phyloP scores from a whole-genome alignment of 75 land plant genomes.

The Chamaecyparis obtusa region DNA sequence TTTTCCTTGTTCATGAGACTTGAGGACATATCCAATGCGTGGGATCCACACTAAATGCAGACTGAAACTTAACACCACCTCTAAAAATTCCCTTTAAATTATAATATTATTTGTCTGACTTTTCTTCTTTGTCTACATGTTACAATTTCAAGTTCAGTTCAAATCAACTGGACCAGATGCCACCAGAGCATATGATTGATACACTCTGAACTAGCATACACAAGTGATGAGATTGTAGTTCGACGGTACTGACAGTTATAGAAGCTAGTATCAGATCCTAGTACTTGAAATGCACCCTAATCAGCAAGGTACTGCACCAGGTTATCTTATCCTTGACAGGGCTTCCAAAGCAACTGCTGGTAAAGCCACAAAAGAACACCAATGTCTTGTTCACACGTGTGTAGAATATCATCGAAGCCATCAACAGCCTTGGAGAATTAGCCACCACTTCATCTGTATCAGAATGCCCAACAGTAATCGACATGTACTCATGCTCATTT shows the following conservation, averaged over 20 bases:
- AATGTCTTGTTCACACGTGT: too few relatives aligned
- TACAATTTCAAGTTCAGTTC: neutral
- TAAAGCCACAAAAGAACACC: too few relatives aligned
- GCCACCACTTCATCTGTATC: too few relatives aligned
- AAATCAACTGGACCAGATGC: neutral
- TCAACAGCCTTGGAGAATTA: too few relatives aligned
- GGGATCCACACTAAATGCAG: too few relatives aligned
- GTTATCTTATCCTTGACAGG: too few relatives aligned
- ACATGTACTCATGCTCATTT: too few relatives aligned
- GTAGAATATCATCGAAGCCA: too few relatives aligned
- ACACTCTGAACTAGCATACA: neutral
- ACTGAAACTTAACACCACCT: neutral
- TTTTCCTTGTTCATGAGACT: neutral
- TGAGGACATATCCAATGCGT: neutral
- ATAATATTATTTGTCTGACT: neutral
- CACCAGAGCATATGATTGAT: neutral
- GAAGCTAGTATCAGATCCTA: neutral
- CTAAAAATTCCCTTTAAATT: neutral
- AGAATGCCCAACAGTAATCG: too few relatives aligned
- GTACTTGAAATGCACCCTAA: too few relatives aligned
- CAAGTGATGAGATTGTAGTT: neutral
- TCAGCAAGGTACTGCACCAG: too few relatives aligned
- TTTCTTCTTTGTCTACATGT: neutral
- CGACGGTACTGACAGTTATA: neutral
- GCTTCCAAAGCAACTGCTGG: too few relatives aligned